Conservation (phyloP, 176 grass and related monocot genomes). For the Avena atlantica region DNA sequence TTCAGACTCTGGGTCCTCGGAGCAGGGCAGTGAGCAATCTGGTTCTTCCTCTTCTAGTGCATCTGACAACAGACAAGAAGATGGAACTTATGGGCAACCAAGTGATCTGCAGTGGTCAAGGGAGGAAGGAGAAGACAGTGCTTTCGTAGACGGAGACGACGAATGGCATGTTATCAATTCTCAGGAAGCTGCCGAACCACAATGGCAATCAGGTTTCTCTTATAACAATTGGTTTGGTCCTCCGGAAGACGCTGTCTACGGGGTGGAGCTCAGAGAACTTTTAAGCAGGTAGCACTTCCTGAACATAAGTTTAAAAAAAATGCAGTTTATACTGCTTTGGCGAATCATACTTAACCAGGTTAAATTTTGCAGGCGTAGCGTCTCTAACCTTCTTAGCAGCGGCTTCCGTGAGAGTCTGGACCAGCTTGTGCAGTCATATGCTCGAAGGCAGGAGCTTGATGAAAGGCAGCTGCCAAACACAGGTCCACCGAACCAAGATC, state of each 20-base stretch:
- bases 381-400: slow-evolving; percentile 91
- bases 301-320: background rate
- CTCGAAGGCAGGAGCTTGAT: slow-evolving; percentile 64
- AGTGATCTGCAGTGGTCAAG: slow-evolving; percentile 38
- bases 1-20: slow-evolving; percentile 45
- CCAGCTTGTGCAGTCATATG: slow-evolving; percentile 88
- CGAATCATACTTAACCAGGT: background rate
- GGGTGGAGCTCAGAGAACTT: slow-evolving; percentile 86
- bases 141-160: slow-evolving; percentile 32
- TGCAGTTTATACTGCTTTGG: background rate
- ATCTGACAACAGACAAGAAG: slow-evolving; percentile 27
- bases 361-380: slow-evolving; percentile 67
- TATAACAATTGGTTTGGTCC: slow-evolving; percentile 62
- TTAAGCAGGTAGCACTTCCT: slow-evolving; percentile 71
- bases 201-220: slow-evolving; percentile 54
- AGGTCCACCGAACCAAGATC: slow-evolving; percentile 42
- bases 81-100: slow-evolving; percentile 22
- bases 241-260: slow-evolving; percentile 71
- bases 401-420: slow-evolving; percentile 81
- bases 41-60: slow-evolving; percentile 1
- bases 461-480: slow-evolving; percentile 35
- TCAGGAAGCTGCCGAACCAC: slow-evolving; percentile 43
- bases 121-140: slow-evolving; percentile 47
- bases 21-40: slow-evolving; percentile 27
- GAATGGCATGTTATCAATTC: slow-evolving; percentile 72